These are phyloP conservation scores for Cutaneotrichosporon sp. DNA, from an alignment of 1,284 basidiomycete species.

Conservation along the genomic window DNA sequence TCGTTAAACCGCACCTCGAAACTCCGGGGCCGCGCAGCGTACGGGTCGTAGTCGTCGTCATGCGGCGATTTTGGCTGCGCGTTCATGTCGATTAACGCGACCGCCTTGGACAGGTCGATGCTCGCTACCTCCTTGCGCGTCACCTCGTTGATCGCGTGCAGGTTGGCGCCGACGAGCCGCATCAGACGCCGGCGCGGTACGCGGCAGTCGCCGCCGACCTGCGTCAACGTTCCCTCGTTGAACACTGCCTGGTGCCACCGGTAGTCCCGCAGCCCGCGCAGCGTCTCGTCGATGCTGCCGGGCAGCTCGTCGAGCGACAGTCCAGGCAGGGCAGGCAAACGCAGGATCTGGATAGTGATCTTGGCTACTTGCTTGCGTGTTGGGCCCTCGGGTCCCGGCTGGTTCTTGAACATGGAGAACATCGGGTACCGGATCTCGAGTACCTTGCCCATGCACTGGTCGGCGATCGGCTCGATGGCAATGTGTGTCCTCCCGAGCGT, in stretches of 20 bases:
- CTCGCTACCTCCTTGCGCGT: conserved; percentile 85
- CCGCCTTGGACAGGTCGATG: conserved; percentile 83
- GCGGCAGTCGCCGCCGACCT: conserved; percentile 91
- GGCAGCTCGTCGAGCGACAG: conserved; percentile 73
- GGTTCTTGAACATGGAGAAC: conserved; percentile 57
- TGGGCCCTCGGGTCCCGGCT: conserved; percentile 45
- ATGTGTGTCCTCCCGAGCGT: conserved; percentile 76
- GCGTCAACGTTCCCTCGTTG: conserved; percentile 87
- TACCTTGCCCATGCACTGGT: conserved; percentile 71
- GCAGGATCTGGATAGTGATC: conserved; percentile 78
- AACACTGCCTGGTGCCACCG: conserved; percentile 89
- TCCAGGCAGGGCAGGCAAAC: conserved; percentile 78
- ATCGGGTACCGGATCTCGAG: conserved; percentile 80
- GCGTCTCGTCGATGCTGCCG: conserved; percentile 85
- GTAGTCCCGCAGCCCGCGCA: conserved; percentile 78
- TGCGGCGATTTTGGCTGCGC: conserved; percentile 10
- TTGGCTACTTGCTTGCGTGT: conserved; percentile 59
- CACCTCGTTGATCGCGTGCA: conserved; percentile 89
- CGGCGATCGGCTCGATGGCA: conserved; percentile 74
- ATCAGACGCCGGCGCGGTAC: conserved; percentile 82
- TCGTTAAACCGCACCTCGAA: conserved; percentile 79
- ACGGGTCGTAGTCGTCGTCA: conserved; percentile 64
- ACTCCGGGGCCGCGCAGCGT: conserved; percentile 58
- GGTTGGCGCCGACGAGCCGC: conserved; percentile 75
- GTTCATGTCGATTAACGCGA: conserved; percentile 65